These are phyloP conservation scores for Adansonia gregorii DNA, from an alignment of 441 rosid species.

Conservation along the genomic window DNA sequence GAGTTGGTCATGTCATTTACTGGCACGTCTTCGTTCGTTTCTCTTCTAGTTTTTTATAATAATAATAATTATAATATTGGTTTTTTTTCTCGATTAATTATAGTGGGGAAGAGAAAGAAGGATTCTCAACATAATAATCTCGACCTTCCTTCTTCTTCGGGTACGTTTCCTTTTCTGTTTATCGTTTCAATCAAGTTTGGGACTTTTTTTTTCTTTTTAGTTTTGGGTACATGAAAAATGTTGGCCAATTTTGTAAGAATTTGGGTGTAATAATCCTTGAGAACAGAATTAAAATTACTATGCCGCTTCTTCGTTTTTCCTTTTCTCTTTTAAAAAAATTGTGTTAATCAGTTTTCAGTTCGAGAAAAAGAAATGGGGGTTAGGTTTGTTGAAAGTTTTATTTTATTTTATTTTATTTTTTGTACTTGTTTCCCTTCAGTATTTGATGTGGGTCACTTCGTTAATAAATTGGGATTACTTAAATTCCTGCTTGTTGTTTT, in stretches of 20 bases:
- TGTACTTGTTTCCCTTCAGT: neutral
- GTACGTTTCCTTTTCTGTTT: conserved; percentile 27
- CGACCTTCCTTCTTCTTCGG: conserved; percentile 42
- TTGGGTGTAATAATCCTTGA: neutral
- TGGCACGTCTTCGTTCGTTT: too few species aligned
- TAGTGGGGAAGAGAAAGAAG: conserved; percentile 51
- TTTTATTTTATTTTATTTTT: neutral
- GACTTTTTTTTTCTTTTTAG: too few species aligned
- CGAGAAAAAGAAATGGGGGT: neutral
- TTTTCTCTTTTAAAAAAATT: neutral
- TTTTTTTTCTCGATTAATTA: neutral
- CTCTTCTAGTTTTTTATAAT: conserved; percentile 16
- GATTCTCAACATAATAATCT: conserved; percentile 21
- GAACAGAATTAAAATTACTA: neutral
- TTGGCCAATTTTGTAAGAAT: conserved; percentile 14
- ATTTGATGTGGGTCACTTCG: neutral
- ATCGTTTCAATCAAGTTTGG: neutral
- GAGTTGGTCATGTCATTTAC: too few species aligned
- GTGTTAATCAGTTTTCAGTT: neutral
- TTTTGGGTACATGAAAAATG: conserved; percentile 5
- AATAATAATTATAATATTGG: too few species aligned
- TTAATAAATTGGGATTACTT: neutral
- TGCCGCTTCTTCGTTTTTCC: neutral
- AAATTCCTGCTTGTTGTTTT: neutral
- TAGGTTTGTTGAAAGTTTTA: conserved; percentile 20